These are phyloP conservation scores for Dactylis glomerata DNA, from an alignment of 176 grass and related monocot species.

Conservation along the genomic window DNA sequence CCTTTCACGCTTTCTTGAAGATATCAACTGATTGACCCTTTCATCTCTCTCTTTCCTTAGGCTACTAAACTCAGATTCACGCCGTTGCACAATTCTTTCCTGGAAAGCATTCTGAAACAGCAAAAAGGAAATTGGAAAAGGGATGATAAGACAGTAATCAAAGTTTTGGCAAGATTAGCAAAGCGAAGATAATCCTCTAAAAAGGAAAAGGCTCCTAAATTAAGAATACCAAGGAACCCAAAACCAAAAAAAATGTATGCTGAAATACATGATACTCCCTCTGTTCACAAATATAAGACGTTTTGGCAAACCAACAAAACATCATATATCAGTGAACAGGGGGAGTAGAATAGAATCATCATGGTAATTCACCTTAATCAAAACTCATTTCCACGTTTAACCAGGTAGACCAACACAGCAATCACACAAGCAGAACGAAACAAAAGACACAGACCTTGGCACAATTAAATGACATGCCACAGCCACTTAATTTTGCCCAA, in stretches of 20 bases:
- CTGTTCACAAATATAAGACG: too few relatives aligned
- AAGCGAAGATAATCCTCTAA: background rate
- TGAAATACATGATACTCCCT: background rate
- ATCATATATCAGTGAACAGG: too few relatives aligned
- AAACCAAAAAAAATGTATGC: background rate
- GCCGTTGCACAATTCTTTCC: conserved; percentile 52
- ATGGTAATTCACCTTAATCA: background rate
- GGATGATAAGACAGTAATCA: background rate
- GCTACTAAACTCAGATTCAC: conserved; percentile 61
- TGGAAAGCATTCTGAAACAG: conserved; percentile 60
- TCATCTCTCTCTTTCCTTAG: conserved; percentile 82
- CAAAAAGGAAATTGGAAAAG: background rate
- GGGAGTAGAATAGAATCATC: background rate
- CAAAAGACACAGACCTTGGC: background rate
- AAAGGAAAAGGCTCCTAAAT: background rate
- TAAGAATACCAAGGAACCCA: background rate
- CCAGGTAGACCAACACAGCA: background rate
- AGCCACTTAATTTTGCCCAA: background rate
- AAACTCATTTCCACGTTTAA: background rate
- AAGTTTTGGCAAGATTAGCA: background rate
- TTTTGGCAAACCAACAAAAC: too few relatives aligned
- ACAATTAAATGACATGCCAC: background rate
- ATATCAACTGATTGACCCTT: conserved; percentile 56
- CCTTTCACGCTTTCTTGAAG: conserved; percentile 69
- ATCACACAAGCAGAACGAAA: conserved; percentile 9